phyloP scores from a whole-genome alignment of 192 early-diverging fungal species.

The Umbelopsis vinacea region DNA sequence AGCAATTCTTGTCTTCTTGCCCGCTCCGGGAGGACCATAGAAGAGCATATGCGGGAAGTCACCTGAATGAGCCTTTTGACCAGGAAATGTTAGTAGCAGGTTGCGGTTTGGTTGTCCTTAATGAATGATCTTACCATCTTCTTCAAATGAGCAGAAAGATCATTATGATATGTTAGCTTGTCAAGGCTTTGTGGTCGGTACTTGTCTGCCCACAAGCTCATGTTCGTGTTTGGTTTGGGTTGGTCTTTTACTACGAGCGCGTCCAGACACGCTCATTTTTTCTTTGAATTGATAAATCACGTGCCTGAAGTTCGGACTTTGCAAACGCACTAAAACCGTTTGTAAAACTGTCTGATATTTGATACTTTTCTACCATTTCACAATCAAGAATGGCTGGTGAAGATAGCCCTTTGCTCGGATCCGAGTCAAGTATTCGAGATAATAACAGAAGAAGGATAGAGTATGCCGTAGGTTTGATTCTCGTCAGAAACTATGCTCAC shows the following conservation, averaged over 20 bases:
- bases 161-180: constrained; percentile 81
- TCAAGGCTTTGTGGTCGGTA: constrained; percentile 85
- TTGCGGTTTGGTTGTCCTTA: neutral
- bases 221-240: constrained; percentile 24
- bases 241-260: neutral
- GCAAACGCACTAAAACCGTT: too few relatives aligned
- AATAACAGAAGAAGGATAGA: constrained; percentile 12
- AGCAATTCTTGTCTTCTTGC: constrained; percentile 94
- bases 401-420: constrained; percentile 12
- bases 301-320: neutral
- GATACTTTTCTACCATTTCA: neutral
- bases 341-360: too few relatives aligned
- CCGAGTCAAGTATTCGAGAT: neutral
- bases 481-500: neutral
- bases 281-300: neutral
- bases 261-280: constrained; percentile 13
- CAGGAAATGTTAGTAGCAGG: neutral
- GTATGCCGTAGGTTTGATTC: neutral
- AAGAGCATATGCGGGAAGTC: constrained; percentile 95
- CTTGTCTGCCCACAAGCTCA: constrained; percentile 93
- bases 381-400: neutral
- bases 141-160: constrained; percentile 74
- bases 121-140: constrained; percentile 61
- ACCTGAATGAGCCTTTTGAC: constrained; percentile 57
- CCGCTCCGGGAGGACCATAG: constrained; percentile 95